A percentile compares a stretch with the other conserved stretches of the same genome.
Evolutionary conservation across 148 eudicot species (phyloP).

Genomic region (Bassia scoparia): DNA sequence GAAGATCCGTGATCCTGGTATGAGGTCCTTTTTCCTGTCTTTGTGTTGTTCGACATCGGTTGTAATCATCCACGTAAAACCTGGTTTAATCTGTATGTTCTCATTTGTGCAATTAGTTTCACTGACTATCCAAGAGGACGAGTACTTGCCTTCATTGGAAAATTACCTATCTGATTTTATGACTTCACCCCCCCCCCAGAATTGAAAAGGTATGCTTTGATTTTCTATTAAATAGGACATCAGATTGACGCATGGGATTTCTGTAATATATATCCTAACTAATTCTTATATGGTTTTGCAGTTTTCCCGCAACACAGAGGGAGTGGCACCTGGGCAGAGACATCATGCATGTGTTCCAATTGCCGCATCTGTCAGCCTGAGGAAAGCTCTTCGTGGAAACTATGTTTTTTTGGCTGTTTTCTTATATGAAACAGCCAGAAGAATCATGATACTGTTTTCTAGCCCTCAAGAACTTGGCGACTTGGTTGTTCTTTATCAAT

Average conservation of each 20-base stretch:
- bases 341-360: conserved; percentile 14
- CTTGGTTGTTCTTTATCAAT: conserved; percentile 11
- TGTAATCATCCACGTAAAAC: not conserved
- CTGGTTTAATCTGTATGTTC: not conserved
- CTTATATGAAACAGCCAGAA: conserved; percentile 5
- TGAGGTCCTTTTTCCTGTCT: not conserved
- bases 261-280: too few species aligned
- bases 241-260: not conserved
- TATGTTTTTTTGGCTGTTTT: not conserved
- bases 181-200: too few species aligned
- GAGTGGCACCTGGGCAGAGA: conserved; percentile 4
- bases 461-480: not conserved
- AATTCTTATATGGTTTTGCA: too few species aligned
- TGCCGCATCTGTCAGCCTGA: conserved; percentile 2
- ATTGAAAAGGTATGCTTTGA: not conserved
- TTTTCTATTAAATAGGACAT: not conserved
- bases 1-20: too few species aligned
- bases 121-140: not conserved
- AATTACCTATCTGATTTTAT: not conserved
- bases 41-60: not conserved
- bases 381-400: conserved; percentile 12
- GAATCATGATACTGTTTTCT: conserved; percentile 10
- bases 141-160: not conserved
- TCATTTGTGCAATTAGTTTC: not conserved
- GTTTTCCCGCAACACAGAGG: not conserved